Evolutionary conservation across 78 protist species (phyloP).

Genomic region (Dictyostelium discoideum): DNA sequence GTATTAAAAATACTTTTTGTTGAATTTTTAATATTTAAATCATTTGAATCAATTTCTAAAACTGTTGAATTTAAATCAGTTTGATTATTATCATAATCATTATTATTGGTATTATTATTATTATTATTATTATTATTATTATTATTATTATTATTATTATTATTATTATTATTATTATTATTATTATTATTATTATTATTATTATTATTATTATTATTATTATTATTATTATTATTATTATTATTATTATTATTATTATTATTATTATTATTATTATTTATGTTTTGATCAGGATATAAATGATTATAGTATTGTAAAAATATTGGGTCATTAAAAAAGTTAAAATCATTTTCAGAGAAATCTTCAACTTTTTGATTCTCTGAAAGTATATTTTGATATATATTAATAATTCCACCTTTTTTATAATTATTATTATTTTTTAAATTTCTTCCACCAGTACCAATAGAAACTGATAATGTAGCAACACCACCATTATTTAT

Average conservation of each 20-base stretch:
- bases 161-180: background rate
- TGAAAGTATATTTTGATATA: background rate
- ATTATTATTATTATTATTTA: background rate
- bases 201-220: too few relatives aligned
- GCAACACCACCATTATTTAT: conserved; percentile 10
- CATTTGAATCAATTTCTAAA: background rate
- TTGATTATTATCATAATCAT: background rate
- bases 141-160: background rate
- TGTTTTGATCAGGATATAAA: background rate
- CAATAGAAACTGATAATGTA: background rate
- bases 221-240: background rate
- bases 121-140: background rate
- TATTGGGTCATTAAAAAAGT: conserved; percentile 17
- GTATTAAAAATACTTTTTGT: background rate
- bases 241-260: background rate
- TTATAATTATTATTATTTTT: background rate
- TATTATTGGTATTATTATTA: background rate
- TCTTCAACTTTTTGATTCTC: background rate
- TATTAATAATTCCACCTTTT: background rate
- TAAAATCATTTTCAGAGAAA: background rate
- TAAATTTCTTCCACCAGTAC: background rate
- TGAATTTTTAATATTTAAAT: background rate
- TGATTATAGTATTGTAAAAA: background rate
- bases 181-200: background rate
- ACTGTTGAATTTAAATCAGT: background rate